Evolutionary conservation across 2,329 filamentous ascomycete genomes (phyloP), one percentile per base, ranked within the genome.

Genomic region (Metarhizium album): DNA sequence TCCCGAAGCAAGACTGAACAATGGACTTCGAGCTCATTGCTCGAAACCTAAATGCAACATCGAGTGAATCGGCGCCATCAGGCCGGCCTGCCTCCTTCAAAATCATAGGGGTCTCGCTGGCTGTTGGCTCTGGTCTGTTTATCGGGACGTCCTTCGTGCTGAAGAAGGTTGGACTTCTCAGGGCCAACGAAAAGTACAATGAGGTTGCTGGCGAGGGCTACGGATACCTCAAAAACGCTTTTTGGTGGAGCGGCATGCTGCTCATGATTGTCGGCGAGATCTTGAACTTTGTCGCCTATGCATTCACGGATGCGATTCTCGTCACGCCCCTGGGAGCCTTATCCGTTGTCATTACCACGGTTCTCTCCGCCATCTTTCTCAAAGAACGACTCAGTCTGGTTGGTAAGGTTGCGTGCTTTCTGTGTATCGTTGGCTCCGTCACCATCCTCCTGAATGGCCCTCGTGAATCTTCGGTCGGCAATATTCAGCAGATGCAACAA

Each of bases 191-290:
- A 60, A 97, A 97, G 67, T 97, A 97, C 74, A 86, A 95, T 55
- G 90, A 97, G 70, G 88, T 87, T 57, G 90, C 93, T 0, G 93
- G 93, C 53, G 91, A 97, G 68, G 93, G 93, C 51, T 97, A 97
- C 67, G 90, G 91, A 55, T 98, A 97, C 66, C 80, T 98, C 60
- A 95, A 95, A 72, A 97, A 97, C 62, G 75, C 75, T 20, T 95
- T 80, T 73, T 98, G 93, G 93, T 98, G 93, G 93, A 68, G 74
- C 1, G 93, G 93, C 59, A 97, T 98, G 93, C 90, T 74, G 0
- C 76, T 97, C 53, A 97, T 98, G 93, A 95, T 97, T 59, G 61
- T 97, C 42, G 93, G 93, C 59, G 93, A 98, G 69, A 81, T 95
- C 51, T 95, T 89, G 79, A 98, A 98, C 70, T 95, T 97, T 66